Evolutionary conservation across 2,329 filamentous ascomycete species (phyloP).

Genomic region (Graphium sp.): DNA sequence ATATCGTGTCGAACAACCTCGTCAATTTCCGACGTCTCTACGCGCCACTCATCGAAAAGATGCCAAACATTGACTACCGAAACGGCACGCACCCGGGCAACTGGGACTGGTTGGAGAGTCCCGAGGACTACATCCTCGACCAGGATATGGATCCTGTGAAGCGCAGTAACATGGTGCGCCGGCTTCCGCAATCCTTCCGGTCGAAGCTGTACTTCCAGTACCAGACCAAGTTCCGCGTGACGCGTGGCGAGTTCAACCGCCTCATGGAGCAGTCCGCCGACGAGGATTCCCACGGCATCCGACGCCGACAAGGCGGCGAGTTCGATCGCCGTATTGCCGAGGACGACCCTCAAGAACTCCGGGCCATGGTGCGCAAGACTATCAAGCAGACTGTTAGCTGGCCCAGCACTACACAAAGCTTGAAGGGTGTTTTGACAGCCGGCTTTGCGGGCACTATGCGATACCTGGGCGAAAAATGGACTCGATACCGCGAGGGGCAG

Average conservation of each 20-base stretch:
- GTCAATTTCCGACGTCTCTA: conserved; percentile 85
- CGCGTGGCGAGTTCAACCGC: conserved; percentile 63
- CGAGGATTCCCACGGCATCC: conserved; percentile 50
- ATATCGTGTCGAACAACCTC: conserved; percentile 87
- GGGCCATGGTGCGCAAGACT: conserved; percentile 51
- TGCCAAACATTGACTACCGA: conserved; percentile 73
- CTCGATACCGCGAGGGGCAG: conserved; percentile 39
- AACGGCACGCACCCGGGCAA: conserved; percentile 43
- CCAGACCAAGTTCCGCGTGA: conserved; percentile 77
- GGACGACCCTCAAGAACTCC: conserved; percentile 50
- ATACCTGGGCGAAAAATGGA: conserved; percentile 71
- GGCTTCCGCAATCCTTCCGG: conserved; percentile 73
- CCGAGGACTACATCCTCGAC: conserved; percentile 48
- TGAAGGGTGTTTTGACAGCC: conserved; percentile 71
- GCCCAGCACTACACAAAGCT: conserved; percentile 76
- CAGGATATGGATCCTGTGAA: conserved; percentile 90
- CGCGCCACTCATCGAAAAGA: conserved; percentile 69
- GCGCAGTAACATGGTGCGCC: conserved; percentile 89
- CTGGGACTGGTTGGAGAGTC: conserved; percentile 20
- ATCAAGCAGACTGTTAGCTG: conserved; percentile 82
- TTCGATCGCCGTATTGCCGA: conserved; percentile 77
- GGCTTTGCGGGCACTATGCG: conserved; percentile 52
- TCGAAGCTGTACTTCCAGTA: conserved; percentile 89
- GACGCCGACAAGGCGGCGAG: conserved; percentile 57
- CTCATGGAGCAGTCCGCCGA: conserved; percentile 69